Evolutionary conservation across 257 asterid genomes (phyloP).

Genomic region (Oldenlandia corymbosa): DNA sequence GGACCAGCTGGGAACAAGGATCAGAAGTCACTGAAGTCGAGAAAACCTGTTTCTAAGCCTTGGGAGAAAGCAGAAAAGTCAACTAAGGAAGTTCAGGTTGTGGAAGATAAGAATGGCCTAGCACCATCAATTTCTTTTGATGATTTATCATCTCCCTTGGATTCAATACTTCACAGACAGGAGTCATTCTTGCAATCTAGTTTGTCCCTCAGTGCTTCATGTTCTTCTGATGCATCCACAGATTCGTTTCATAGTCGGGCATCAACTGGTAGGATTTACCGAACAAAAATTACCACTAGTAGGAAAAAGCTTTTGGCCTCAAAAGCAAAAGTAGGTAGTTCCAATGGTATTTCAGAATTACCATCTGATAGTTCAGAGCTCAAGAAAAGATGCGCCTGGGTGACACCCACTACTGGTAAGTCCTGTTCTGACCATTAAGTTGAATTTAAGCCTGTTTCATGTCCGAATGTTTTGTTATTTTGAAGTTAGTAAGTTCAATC

Average conservation of each 20-base stretch:
- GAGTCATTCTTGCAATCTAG: conserved; percentile 24
- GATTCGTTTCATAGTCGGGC: conserved; percentile 35
- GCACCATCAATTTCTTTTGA: conserved; percentile 13
- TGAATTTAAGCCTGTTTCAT: not conserved
- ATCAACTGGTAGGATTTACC: conserved; percentile 32
- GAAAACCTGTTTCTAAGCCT: conserved; percentile 19
- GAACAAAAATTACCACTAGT: conserved; percentile 15
- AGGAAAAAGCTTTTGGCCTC: conserved; percentile 30
- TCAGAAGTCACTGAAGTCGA: conserved; percentile 12
- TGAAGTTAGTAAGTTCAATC: conserved; percentile 8
- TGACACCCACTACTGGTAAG: conserved; percentile 32
- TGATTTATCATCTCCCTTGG: conserved; percentile 19
- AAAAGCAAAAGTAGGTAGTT: conserved; percentile 19
- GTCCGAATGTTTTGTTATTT: not conserved
- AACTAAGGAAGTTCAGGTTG: conserved; percentile 22
- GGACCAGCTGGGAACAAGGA: conserved; percentile 26
- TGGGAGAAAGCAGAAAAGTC: conserved; percentile 23
- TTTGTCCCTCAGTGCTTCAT: conserved; percentile 25
- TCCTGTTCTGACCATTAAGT: conserved; percentile 2
- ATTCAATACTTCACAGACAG: conserved; percentile 28
- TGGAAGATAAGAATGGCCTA: conserved; percentile 19
- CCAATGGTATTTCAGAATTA: conserved; percentile 21
- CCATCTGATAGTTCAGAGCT: conserved; percentile 17
- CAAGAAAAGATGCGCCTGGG: conserved; percentile 37
- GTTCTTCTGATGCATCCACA: conserved; percentile 37